Evolutionary conservation across 257 asterid genomes (phyloP).

Genomic region (Nicotiana knightiana): DNA sequence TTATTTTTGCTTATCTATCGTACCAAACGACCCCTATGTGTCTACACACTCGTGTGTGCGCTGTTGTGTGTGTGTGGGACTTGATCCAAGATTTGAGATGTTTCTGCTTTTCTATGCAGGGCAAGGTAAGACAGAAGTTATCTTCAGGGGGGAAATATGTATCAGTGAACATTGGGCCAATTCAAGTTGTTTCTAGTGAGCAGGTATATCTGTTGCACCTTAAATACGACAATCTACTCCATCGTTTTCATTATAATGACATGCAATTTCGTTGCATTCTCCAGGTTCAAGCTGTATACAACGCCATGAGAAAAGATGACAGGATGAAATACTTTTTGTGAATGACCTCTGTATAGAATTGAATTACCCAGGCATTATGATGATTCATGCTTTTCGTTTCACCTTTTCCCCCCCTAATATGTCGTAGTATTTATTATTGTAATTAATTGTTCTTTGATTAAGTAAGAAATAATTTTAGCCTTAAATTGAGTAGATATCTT

Average conservation of each 20-base stretch:
- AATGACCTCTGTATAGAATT: slow-evolving; percentile 7
- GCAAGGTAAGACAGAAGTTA: slow-evolving; percentile 80
- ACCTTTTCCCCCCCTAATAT: too few species aligned
- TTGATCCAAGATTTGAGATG: not conserved
- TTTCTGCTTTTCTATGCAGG: slow-evolving; percentile 34
- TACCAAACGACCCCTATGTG: too few species aligned
- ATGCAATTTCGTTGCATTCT: slow-evolving; percentile 13
- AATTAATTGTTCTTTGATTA: too few species aligned
- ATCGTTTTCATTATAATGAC: not conserved
- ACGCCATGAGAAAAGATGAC: slow-evolving; percentile 85
- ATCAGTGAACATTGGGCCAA: slow-evolving; percentile 89
- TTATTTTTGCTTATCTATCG: too few species aligned
- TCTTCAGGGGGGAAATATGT: slow-evolving; percentile 93
- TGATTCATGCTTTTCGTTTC: too few species aligned
- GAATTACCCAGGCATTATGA: not conserved
- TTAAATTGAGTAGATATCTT: too few species aligned
- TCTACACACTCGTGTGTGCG: too few species aligned
- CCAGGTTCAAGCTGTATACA: slow-evolving; percentile 97
- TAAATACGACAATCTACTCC: not conserved
- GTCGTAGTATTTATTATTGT: too few species aligned
- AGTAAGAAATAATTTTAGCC: too few species aligned
- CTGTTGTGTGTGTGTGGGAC: not conserved
- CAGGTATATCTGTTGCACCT: slow-evolving; percentile 46
- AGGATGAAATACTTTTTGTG: slow-evolving; percentile 86
- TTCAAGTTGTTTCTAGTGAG: slow-evolving; percentile 84